phyloP scores from a whole-genome alignment of 768 basidiomycete species.

The Auricularia sp. region DNA sequence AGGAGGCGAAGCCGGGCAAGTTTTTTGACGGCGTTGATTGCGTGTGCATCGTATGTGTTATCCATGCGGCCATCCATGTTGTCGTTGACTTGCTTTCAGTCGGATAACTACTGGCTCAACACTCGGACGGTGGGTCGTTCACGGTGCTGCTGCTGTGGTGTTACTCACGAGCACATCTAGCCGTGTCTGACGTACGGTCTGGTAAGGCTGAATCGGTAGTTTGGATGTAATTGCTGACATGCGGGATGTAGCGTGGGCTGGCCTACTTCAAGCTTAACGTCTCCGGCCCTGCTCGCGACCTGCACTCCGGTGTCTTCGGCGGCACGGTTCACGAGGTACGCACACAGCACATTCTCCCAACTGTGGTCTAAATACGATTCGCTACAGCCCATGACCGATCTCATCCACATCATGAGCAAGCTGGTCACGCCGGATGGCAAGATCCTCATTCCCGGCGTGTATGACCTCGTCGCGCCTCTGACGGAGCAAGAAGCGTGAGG shows the following conservation, averaged over 20 bases:
- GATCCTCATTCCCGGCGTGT: conserved; percentile 83
- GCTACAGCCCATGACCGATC: conserved; percentile 80
- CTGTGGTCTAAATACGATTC: neutral
- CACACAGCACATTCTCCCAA: no score
- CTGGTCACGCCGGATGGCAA: conserved; percentile 72
- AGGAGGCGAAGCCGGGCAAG: conserved; percentile 57
- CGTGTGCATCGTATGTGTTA: conserved; percentile 72
- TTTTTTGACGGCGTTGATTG: conserved; percentile 87
- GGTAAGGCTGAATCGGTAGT: conserved; percentile 5
- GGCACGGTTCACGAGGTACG: conserved; percentile 57
- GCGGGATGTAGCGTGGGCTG: conserved; percentile 46
- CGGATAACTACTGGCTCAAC: conserved; percentile 93
- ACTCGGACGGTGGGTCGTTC: conserved; percentile 40
- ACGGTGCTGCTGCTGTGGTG: neutral
- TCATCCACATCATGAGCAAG: conserved; percentile 71
- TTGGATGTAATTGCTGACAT: no score
- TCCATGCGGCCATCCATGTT: neutral
- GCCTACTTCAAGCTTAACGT: conserved; percentile 78
- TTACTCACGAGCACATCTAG: neutral
- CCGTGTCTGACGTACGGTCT: conserved; percentile 81
- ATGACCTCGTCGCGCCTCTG: conserved; percentile 69
- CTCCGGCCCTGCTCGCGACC: conserved; percentile 74
- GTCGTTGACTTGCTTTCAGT: conserved; percentile 31
- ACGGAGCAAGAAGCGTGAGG: conserved; percentile 61
- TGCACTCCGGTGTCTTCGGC: conserved; percentile 87